These are phyloP conservation scores for Boletus rubroflammeus DNA, from an alignment of 768 basidiomycete species.

Conservation along the genomic window DNA sequence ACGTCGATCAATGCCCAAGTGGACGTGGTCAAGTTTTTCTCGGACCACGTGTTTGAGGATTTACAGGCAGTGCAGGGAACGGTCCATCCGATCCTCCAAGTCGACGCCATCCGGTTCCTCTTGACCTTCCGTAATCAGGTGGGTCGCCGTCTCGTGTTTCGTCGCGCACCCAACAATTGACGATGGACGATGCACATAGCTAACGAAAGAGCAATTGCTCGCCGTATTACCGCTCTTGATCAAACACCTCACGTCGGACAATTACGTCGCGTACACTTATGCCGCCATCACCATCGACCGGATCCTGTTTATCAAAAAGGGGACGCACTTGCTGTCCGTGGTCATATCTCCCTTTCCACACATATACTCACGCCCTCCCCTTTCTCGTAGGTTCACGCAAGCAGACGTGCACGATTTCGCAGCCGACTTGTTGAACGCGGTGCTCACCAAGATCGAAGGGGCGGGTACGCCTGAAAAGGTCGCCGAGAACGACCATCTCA, in stretches of 20 bases:
- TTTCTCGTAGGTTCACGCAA: conserved; percentile 66
- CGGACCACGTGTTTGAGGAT: conserved; percentile 85
- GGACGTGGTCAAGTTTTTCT: conserved; percentile 94
- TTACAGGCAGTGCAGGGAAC: conserved; percentile 63
- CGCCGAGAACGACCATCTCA: conserved; percentile 95
- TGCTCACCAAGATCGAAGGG: conserved; percentile 76
- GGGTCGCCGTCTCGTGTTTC: conserved; percentile 9
- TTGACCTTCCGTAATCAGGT: conserved; percentile 97
- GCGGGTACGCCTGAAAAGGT: conserved; percentile 85
- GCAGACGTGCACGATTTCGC: conserved; percentile 85
- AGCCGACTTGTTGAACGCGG: conserved; percentile 61
- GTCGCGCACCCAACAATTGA: neutral
- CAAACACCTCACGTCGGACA: conserved; percentile 74
- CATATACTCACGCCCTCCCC: neutral
- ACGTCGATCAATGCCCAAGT: conserved; percentile 90
- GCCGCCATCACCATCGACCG: conserved; percentile 98
- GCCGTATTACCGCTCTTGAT: conserved; percentile 86
- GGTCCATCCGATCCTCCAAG: conserved; percentile 88
- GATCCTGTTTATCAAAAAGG: conserved; percentile 85
- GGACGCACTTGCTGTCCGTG: conserved; percentile 67
- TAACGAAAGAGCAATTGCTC: conserved; percentile 91
- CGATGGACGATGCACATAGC: conserved; percentile 37
- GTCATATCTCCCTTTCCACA: neutral
- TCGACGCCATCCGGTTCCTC: conserved; percentile 93
- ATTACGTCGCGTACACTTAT: conserved; percentile 94